Evolutionary conservation across 1,139 yeast species (phyloP).

Genomic region (Fermentozyma sake): DNA sequence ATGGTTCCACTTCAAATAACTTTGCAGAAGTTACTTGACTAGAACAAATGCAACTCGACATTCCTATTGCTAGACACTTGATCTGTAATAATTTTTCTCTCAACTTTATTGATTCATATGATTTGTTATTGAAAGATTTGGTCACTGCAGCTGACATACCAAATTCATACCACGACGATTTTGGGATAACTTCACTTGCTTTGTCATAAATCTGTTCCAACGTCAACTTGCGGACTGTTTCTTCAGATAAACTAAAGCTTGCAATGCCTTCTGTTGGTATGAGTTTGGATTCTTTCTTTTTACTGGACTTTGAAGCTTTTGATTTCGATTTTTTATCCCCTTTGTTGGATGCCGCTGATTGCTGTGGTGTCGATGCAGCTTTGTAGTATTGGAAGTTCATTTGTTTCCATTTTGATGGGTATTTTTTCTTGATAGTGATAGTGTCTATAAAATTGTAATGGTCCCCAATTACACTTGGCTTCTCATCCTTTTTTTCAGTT

Average conservation of each 20-base stretch:
- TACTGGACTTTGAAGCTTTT: slow-evolving; percentile 5
- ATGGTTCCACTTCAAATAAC: slow-evolving; percentile 72
- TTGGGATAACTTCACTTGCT: slow-evolving; percentile 57
- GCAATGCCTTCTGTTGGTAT: slow-evolving; percentile 39
- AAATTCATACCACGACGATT: slow-evolving; percentile 60
- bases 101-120: slow-evolving; percentile 49
- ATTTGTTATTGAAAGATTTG: slow-evolving; percentile 63
- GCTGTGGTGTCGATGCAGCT: slow-evolving; percentile 7
- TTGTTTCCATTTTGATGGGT: slow-evolving; percentile 56
- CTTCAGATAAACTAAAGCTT: slow-evolving; percentile 42
- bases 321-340: slow-evolving; percentile 6
- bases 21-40: slow-evolving; percentile 56
- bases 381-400: slow-evolving; percentile 55
- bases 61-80: slow-evolving; percentile 65
- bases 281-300: slow-evolving; percentile 5
- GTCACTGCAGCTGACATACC: slow-evolving; percentile 60
- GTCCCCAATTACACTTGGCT: slow-evolving; percentile 32
- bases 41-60: slow-evolving; percentile 45
- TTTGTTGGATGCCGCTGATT: slow-evolving; percentile 8
- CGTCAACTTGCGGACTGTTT: slow-evolving; percentile 45
- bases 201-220: slow-evolving; percentile 62
- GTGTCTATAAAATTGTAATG: slow-evolving; percentile 55
- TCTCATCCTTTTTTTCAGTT: slow-evolving; percentile 9
- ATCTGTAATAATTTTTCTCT: slow-evolving; percentile 59
- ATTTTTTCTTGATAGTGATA: slow-evolving; percentile 39